A percentile compares a stretch with the other conserved stretches of the same genome.
These are phyloP conservation scores for Cyphellophora attinorum DNA, from an alignment of 2,329 filamentous ascomycete genomes.

Conservation along the genomic window DNA sequence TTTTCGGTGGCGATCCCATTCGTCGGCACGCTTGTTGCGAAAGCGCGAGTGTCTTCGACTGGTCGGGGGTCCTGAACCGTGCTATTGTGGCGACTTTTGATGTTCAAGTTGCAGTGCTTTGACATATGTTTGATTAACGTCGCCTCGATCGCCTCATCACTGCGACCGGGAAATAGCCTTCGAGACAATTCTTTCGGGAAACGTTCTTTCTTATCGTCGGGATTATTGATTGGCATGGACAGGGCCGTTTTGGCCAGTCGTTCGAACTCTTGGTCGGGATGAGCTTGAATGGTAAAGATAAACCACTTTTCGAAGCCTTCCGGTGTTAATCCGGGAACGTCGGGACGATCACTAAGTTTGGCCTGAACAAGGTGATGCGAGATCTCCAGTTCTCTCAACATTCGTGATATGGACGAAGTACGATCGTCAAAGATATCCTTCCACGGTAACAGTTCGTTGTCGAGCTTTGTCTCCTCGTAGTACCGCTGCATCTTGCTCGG, in stretches of 20 bases:
- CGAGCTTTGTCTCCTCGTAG: constrained; percentile 57
- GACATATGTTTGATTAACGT: constrained; percentile 52
- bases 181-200: constrained; percentile 72
- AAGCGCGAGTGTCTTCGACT: too few species aligned
- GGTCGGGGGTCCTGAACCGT: constrained; percentile 25
- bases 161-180: constrained; percentile 55
- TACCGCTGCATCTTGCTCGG: constrained; percentile 67
- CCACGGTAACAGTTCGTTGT: constrained; percentile 61
- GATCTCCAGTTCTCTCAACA: constrained; percentile 46
- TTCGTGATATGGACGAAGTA: constrained; percentile 44
- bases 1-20: constrained; percentile 24
- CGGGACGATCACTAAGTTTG: constrained; percentile 41
- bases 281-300: constrained; percentile 61
- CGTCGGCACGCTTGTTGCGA: too few species aligned
- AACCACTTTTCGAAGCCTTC: constrained; percentile 64
- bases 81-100: constrained; percentile 26
- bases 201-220: constrained; percentile 57
- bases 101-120: constrained; percentile 39
- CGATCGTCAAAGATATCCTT: constrained; percentile 49
- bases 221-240: constrained; percentile 60
- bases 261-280: constrained; percentile 65
- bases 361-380: constrained; percentile 58
- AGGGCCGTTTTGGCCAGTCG: constrained; percentile 60
- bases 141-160: constrained; percentile 49
- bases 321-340: constrained; percentile 56